These are phyloP conservation scores for Roridomyces roridus DNA, from an alignment of 768 basidiomycete genomes.

Conservation along the genomic window DNA sequence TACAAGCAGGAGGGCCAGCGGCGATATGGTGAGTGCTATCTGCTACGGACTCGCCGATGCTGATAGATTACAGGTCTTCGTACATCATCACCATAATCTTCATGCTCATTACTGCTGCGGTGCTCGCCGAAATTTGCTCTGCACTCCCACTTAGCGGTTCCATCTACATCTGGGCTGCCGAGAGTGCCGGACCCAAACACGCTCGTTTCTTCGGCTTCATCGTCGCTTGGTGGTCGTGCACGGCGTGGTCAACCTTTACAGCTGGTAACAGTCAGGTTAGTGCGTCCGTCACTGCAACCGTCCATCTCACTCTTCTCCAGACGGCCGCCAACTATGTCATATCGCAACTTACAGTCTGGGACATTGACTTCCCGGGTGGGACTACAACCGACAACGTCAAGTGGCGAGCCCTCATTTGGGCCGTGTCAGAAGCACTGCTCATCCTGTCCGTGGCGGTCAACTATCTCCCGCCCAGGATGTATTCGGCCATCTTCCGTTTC, in stretches of 20 bases:
- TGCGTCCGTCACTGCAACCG: background rate
- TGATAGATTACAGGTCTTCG: constrained; percentile 68
- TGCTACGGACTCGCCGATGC: constrained; percentile 6
- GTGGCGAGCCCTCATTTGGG: constrained; percentile 89
- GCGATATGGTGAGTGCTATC: constrained; percentile 69
- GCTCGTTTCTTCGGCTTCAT: constrained; percentile 88
- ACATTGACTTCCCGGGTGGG: constrained; percentile 84
- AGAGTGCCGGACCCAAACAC: constrained; percentile 88
- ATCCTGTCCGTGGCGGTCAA: constrained; percentile 81
- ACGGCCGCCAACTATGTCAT: constrained; percentile 91
- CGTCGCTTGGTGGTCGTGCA: constrained; percentile 93
- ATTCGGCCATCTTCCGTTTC: constrained; percentile 79
- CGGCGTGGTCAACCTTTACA: constrained; percentile 96
- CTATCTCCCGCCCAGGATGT: constrained; percentile 78
- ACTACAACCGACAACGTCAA: constrained; percentile 72
- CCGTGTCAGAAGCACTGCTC: constrained; percentile 75
- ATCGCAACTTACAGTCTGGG: constrained; percentile 83
- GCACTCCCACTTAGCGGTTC: constrained; percentile 87
- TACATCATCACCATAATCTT: constrained; percentile 83
- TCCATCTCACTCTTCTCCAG: constrained; percentile 41
- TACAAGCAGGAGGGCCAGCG: constrained; percentile 85
- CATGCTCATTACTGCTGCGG: constrained; percentile 87
- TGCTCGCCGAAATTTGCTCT: constrained; percentile 91
- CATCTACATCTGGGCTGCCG: constrained; percentile 95
- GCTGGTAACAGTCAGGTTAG: constrained; percentile 87